phyloP scores from a whole-genome alignment of 2,329 filamentous ascomycete genomes.

The Lasiodiplodia sp. region DNA sequence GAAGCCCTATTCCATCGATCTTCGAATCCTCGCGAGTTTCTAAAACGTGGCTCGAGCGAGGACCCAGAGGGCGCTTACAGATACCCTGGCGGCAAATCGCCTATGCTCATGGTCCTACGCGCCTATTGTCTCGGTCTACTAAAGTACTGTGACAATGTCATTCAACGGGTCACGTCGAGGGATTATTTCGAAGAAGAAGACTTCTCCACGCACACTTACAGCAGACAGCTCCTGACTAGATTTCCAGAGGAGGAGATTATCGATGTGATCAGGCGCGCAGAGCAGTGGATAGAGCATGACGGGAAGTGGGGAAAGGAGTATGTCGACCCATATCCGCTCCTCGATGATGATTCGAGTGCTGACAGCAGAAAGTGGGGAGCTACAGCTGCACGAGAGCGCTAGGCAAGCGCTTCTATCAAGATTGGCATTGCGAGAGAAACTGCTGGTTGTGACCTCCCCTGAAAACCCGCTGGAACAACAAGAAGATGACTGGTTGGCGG shows the following conservation, averaged over 20 bases:
- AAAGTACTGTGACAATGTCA: slow-evolving; percentile 82
- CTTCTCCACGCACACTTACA: slow-evolving; percentile 91
- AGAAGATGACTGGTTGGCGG: slow-evolving; percentile 47
- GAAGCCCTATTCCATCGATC: slow-evolving; percentile 67
- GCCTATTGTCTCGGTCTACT: slow-evolving; percentile 87
- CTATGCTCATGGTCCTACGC: slow-evolving; percentile 69
- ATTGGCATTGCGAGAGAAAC: slow-evolving; percentile 70
- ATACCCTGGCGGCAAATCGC: slow-evolving; percentile 48
- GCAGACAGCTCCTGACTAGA: slow-evolving; percentile 74
- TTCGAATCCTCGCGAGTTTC: slow-evolving; percentile 35
- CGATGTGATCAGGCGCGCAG: slow-evolving; percentile 62
- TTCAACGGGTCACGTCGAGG: slow-evolving; percentile 78
- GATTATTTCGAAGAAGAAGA: slow-evolving; percentile 98
- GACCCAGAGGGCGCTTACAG: slow-evolving; percentile 33
- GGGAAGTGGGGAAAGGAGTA: slow-evolving; percentile 29
- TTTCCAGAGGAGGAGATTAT: slow-evolving; percentile 66
- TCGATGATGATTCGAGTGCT: slow-evolving; percentile 29
- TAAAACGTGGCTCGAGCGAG: slow-evolving; percentile 35
- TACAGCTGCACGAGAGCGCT: slow-evolving; percentile 46
- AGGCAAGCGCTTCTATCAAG: slow-evolving; percentile 68
- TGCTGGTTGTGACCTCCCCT: slow-evolving; percentile 62
- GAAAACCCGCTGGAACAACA: slow-evolving; percentile 41
- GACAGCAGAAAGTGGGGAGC: slow-evolving; percentile 33
- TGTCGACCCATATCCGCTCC: neutral
- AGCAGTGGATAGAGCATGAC: slow-evolving; percentile 50